These are phyloP conservation scores for Ceratobasidium sp. DNA, from an alignment of 1,284 basidiomycete species.

Conservation along the genomic window DNA sequence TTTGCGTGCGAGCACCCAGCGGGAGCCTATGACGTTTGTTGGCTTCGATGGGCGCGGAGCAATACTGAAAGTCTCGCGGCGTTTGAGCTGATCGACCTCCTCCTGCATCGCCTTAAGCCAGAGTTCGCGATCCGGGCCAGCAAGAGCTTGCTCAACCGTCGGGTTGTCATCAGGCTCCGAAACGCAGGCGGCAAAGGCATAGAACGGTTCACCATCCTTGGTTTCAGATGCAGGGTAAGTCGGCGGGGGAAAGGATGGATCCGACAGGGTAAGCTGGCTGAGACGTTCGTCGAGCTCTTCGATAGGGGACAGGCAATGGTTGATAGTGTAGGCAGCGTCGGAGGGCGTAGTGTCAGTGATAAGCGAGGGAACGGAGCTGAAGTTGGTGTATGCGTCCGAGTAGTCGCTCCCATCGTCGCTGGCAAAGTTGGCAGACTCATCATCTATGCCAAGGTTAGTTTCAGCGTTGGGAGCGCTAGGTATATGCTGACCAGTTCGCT, in stretches of 20 bases:
- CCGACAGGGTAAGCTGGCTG: background rate
- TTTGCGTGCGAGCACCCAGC: background rate
- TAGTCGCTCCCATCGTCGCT: background rate
- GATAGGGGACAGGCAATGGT: background rate
- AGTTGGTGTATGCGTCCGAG: background rate
- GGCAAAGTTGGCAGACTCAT: background rate
- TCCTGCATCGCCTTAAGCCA: background rate
- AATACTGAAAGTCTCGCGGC: background rate
- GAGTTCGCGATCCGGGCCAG: background rate
- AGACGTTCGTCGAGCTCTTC: background rate
- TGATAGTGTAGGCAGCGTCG: background rate
- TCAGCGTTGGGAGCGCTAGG: too few species aligned
- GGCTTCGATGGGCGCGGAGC: background rate
- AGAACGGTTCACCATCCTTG: background rate
- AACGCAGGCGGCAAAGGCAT: background rate
- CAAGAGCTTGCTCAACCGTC: background rate
- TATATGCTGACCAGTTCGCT: too few species aligned
- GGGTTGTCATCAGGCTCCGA: slow-evolving; percentile 2
- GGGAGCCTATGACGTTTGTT: background rate
- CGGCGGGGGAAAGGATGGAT: background rate
- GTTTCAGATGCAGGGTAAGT: background rate
- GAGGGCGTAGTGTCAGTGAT: background rate
- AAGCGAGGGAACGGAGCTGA: background rate
- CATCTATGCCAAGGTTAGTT: too few species aligned
- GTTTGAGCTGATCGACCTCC: background rate